A percentile compares a stretch with the other conserved stretches of the same genome.
These are phyloP conservation scores for Cytidiella melzeri DNA, from an alignment of 768 basidiomycete genomes.

Conservation along the genomic window DNA sequence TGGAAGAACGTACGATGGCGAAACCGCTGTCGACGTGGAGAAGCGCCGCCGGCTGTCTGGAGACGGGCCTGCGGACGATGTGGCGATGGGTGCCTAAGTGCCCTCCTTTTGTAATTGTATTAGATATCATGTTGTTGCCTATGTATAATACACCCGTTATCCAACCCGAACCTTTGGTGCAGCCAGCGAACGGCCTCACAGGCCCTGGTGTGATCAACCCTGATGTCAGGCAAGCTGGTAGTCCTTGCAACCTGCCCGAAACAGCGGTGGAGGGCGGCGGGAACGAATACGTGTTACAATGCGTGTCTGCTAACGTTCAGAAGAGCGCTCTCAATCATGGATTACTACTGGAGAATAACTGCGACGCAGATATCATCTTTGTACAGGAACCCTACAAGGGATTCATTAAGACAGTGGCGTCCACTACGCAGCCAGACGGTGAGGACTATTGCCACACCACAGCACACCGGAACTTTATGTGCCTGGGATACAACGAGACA, in stretches of 20 bases:
- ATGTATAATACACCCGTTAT: background rate
- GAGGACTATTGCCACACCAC: conserved; percentile 3
- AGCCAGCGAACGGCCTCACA: too few species aligned
- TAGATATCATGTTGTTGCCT: background rate
- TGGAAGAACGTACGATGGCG: background rate
- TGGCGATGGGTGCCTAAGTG: background rate
- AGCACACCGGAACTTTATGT: background rate
- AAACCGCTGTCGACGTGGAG: too few species aligned
- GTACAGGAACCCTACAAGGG: conserved; percentile 10
- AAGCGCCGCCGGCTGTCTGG: background rate
- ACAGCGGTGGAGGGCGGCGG: too few species aligned
- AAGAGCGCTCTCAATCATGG: too few species aligned
- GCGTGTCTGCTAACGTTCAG: conserved; percentile 8
- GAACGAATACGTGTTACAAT: background rate
- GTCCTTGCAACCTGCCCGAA: too few species aligned
- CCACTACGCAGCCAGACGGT: conserved; percentile 1
- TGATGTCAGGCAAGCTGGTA: too few species aligned
- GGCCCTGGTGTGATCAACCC: too few species aligned
- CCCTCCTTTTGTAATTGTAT: background rate
- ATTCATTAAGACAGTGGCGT: too few species aligned
- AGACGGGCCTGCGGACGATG: background rate
- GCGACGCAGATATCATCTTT: conserved; percentile 6
- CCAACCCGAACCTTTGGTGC: background rate
- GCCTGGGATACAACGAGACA: background rate
- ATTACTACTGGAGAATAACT: conserved; percentile 1